Percentiles rank a stretch among this genome's conserved stretches.
Evolutionary conservation across 768 basidiomycete species (phyloP).

Genomic region (Termitomyces heimii): DNA sequence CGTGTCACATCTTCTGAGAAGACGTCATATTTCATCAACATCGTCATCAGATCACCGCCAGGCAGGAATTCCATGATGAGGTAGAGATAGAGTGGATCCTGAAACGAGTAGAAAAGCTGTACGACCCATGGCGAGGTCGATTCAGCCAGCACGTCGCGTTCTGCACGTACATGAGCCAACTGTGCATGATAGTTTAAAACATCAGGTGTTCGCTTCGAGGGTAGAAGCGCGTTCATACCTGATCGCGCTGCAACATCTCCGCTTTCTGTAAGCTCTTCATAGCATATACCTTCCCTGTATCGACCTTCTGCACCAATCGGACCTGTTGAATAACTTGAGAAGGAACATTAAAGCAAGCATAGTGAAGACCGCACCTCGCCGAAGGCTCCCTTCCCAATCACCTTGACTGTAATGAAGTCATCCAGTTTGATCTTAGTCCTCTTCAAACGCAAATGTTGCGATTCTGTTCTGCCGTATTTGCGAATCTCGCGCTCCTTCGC

Average conservation of each 20-base stretch:
- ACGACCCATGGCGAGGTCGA: conserved; percentile 98
- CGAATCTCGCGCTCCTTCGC: conserved; percentile 86
- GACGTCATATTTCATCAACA: conserved; percentile 99
- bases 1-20: conserved; percentile 98
- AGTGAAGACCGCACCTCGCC: conserved; percentile 65
- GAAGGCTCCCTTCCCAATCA: conserved; percentile 98
- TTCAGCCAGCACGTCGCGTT: conserved; percentile 94
- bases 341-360: neutral
- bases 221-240: conserved; percentile 45
- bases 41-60: conserved; percentile 99
- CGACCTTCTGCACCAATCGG: conserved; percentile 91
- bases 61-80: conserved; percentile 87
- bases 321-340: conserved; percentile 43
- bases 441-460: conserved; percentile 84
- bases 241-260: conserved; percentile 99
- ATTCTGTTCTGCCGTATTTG: conserved; percentile 82
- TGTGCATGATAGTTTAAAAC: conserved; percentile 23
- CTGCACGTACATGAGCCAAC: conserved; percentile 97
- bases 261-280: conserved; percentile 99
- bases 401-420: conserved; percentile 95
- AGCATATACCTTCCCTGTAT: conserved; percentile 97
- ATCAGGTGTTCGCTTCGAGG: neutral
- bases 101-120: conserved; percentile 96
- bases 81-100: conserved; percentile 93
- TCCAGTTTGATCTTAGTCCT: conserved; percentile 90